These are phyloP conservation scores for Cladorrhinum samala DNA, from an alignment of 495 filamentous ascomycete genomes.

Conservation along the genomic window DNA sequence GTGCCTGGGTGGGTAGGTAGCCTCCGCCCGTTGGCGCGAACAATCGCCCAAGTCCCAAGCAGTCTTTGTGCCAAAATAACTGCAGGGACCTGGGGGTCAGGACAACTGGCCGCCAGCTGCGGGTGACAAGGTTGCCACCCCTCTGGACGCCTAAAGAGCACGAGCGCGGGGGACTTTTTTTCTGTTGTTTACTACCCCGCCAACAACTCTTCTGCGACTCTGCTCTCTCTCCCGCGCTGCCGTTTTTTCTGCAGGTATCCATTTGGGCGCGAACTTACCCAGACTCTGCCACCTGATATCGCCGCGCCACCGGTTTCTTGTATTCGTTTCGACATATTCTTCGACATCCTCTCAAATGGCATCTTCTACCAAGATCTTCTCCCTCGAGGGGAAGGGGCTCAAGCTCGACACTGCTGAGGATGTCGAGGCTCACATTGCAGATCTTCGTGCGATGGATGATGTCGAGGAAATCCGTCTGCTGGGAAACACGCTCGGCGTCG, in stretches of 20 bases:
- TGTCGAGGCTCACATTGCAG: slow-evolving; percentile 75
- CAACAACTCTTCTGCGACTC: too few species aligned
- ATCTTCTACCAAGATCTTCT: slow-evolving; percentile 62
- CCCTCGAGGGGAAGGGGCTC: slow-evolving; percentile 81
- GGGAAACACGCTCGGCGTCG: slow-evolving; percentile 88
- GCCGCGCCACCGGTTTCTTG: background rate
- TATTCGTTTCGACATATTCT: background rate
- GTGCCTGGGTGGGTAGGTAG: too few species aligned
- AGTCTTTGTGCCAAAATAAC: background rate
- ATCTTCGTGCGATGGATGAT: slow-evolving; percentile 61
- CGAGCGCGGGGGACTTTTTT: too few species aligned
- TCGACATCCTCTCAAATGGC: slow-evolving; percentile 35
- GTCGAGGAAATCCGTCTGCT: slow-evolving; percentile 78
- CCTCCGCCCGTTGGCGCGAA: too few species aligned
- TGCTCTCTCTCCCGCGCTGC: slow-evolving; percentile 18
- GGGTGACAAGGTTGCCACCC: too few species aligned
- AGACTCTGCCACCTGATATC: background rate
- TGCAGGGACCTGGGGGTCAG: too few species aligned
- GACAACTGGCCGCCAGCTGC: slow-evolving; percentile 9
- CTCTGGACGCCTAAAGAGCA: too few species aligned
- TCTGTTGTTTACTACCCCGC: slow-evolving; percentile 21
- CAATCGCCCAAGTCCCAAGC: too few species aligned
- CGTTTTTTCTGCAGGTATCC: slow-evolving; percentile 13
- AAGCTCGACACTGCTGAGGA: slow-evolving; percentile 85
- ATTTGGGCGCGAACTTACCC: background rate